phyloP scores from a whole-genome alignment of 2,329 filamentous ascomycete genomes.

The Botrytis pseudocinerea region DNA sequence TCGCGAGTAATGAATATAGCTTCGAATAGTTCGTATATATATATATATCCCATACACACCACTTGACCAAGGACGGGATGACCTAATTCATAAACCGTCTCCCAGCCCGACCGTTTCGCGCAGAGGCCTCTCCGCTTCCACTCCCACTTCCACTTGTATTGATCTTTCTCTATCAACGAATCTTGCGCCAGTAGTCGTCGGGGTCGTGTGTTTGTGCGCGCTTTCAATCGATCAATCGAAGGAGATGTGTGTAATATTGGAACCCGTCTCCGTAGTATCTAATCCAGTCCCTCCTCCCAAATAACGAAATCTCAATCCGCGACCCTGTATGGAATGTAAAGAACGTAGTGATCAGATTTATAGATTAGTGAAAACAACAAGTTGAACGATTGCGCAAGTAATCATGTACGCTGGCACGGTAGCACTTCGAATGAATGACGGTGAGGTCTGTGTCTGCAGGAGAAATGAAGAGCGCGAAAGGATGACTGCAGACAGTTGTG shows the following conservation, averaged over 20 bases:
- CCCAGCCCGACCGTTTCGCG: background rate
- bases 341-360: background rate
- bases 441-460: slow-evolving; percentile 8
- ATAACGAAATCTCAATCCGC: background rate
- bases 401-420: background rate
- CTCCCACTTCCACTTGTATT: background rate
- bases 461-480: slow-evolving; percentile 4
- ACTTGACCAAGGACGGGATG: slow-evolving; percentile 13
- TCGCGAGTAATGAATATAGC: slow-evolving; percentile 2
- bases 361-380: background rate
- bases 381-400: background rate
- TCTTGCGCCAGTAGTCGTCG: background rate
- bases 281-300: background rate
- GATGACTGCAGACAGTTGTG: background rate
- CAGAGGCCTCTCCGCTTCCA: slow-evolving; percentile 13
- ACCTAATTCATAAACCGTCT: background rate
- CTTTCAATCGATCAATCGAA: slow-evolving; percentile 4
- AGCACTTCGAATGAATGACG: slow-evolving; percentile 4
- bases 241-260: background rate
- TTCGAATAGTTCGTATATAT: background rate
- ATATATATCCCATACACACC: background rate
- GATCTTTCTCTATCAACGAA: slow-evolving; percentile 8
- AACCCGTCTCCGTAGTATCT: background rate
- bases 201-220: background rate
- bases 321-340: background rate